phyloP scores from a whole-genome alignment of 2,329 filamentous ascomycete species.

The Macrophomina phaseolina region DNA sequence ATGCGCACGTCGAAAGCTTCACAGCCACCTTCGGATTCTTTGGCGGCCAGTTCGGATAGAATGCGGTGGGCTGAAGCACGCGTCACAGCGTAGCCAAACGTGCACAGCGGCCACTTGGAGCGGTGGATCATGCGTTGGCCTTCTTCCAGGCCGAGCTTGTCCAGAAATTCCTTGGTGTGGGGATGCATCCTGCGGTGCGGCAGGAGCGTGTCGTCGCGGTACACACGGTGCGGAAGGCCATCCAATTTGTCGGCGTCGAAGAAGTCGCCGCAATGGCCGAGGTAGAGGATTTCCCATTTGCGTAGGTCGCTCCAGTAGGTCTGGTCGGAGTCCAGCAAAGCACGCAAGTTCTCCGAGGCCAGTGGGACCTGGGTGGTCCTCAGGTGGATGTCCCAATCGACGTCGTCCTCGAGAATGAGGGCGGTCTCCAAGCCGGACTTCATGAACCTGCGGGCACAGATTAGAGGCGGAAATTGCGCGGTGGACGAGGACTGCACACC shows the following conservation, averaged over 20 bases:
- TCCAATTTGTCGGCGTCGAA: slow-evolving; percentile 32
- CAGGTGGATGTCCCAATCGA: slow-evolving; percentile 48
- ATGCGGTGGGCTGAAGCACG: slow-evolving; percentile 40
- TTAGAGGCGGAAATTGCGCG: slow-evolving; percentile 15
- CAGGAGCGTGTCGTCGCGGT: slow-evolving; percentile 40
- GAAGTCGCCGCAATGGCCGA: slow-evolving; percentile 49
- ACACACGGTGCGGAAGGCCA: slow-evolving; percentile 34
- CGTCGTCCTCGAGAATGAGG: slow-evolving; percentile 49
- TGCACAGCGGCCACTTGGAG: slow-evolving; percentile 46
- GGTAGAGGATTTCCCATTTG: slow-evolving; percentile 47
- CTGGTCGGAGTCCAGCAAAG: slow-evolving; percentile 34
- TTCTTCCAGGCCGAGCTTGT: slow-evolving; percentile 35
- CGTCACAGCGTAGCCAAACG: slow-evolving; percentile 48
- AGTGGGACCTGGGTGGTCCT: slow-evolving; percentile 42
- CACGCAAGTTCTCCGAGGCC: slow-evolving; percentile 38
- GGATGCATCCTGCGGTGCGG: slow-evolving; percentile 35
- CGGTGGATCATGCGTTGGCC: slow-evolving; percentile 42
- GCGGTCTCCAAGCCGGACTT: slow-evolving; percentile 39
- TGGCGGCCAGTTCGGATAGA: slow-evolving; percentile 33
- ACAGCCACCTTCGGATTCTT: slow-evolving; percentile 31
- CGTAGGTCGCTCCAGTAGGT: slow-evolving; percentile 42
- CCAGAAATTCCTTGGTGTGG: slow-evolving; percentile 38
- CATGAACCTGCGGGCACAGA: slow-evolving; percentile 40
- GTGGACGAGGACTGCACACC: slow-evolving; percentile 31
- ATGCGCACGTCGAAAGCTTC: slow-evolving; percentile 48